Conservation (phyloP, 202 grass and related monocot genomes). For the Cymbopogon flexuosus region DNA sequence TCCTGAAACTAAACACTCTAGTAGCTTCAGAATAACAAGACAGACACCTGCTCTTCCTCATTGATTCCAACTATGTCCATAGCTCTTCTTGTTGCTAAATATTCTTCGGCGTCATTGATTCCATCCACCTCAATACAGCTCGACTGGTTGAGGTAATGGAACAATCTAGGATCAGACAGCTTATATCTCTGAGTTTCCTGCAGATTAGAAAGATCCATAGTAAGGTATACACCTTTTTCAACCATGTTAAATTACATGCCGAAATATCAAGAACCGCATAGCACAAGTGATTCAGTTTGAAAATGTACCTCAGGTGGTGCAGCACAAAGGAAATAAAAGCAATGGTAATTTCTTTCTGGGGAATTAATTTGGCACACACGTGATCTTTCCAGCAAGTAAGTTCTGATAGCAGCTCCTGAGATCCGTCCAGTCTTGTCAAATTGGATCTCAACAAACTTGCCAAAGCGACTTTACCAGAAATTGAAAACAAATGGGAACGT, state of each 20-base stretch:
- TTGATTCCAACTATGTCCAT: slow-evolving; percentile 99
- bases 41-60: slow-evolving; percentile 78
- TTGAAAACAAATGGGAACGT: slow-evolving; percentile 24
- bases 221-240: slow-evolving; percentile 3
- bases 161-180: slow-evolving; percentile 62
- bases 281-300: slow-evolving; percentile 15
- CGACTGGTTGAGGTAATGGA: slow-evolving; percentile 97
- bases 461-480: slow-evolving; percentile 75
- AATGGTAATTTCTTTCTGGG: slow-evolving; percentile 98
- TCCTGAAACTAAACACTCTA: slow-evolving; percentile 27
- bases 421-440: slow-evolving; percentile 96
- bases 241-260: slow-evolving; percentile 10
- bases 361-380: slow-evolving; percentile 96
- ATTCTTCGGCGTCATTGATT: slow-evolving; percentile 94
- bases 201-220: slow-evolving; percentile 17
- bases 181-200: slow-evolving; percentile 82
- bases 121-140: slow-evolving; percentile 87
- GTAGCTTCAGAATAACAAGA: slow-evolving; percentile 21
- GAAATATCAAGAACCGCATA: neutral
- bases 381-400: slow-evolving; percentile 99
- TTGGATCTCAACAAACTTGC: slow-evolving; percentile 99
- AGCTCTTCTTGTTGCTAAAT: slow-evolving; percentile 98
- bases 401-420: slow-evolving; percentile 97
- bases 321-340: slow-evolving; percentile 93
- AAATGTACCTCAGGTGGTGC: slow-evolving; percentile 74